Evolutionary conservation across 208 protist genomes (phyloP).

Genomic region (Tritrichomonas foetus): DNA sequence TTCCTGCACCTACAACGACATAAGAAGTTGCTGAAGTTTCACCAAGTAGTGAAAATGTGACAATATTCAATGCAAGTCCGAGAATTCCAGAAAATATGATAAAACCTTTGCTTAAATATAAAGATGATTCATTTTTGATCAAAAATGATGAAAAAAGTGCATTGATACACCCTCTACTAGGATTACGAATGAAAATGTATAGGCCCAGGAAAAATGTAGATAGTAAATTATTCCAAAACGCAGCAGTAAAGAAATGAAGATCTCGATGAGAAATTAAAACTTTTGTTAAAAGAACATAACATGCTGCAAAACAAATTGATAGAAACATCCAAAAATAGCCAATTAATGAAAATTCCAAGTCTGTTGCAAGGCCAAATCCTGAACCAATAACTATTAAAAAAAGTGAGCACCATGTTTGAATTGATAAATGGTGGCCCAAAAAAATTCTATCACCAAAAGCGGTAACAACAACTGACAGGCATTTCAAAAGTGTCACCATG

Average conservation of each 20-base stretch:
- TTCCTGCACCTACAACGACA: background rate
- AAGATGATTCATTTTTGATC: too few relatives aligned
- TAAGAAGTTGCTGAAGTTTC: background rate
- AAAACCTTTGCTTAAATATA: background rate
- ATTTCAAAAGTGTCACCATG: background rate
- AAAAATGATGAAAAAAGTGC: background rate
- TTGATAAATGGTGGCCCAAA: background rate
- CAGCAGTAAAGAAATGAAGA: background rate
- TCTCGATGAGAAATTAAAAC: background rate
- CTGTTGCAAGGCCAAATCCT: background rate
- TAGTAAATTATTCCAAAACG: background rate
- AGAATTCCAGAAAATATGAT: background rate
- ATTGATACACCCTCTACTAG: background rate
- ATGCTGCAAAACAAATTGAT: background rate
- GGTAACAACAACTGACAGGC: background rate
- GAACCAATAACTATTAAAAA: background rate
- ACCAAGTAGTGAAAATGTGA: background rate
- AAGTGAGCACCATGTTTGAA: background rate
- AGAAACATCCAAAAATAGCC: background rate
- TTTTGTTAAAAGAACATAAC: background rate
- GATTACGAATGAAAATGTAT: background rate
- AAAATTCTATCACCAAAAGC: background rate
- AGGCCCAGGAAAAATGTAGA: background rate
- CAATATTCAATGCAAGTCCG: background rate
- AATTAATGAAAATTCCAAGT: background rate